Percentiles rank a stretch among this genome's conserved stretches.
Conservation (phyloP, 306 rosid genomes). For the Cotoneaster glaucophyllus region DNA sequence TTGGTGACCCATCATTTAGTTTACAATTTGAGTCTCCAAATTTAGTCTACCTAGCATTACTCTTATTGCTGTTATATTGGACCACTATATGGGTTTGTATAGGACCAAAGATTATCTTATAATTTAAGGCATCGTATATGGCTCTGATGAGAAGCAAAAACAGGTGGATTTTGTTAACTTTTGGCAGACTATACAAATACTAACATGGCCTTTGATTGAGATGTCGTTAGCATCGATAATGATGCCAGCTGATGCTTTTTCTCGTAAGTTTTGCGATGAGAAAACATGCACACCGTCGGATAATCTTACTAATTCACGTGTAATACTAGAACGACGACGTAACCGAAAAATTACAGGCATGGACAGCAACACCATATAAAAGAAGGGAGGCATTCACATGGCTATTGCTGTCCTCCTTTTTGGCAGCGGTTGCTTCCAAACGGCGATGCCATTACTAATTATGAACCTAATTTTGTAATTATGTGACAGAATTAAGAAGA, state of each 20-base stretch:
- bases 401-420: not conserved
- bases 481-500: not conserved
- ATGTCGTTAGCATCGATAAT: not conserved
- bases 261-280: not conserved
- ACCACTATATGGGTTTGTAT: not conserved
- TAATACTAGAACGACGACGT: not conserved
- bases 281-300: not conserved
- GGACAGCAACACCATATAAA: slow-evolving; percentile 9
- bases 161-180: not conserved
- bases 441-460: not conserved
- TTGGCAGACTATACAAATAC: not conserved
- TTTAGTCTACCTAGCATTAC: no score
- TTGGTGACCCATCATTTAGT: no score
- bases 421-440: slow-evolving; percentile 18
- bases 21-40: no score
- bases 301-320: not conserved
- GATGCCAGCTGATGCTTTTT: not conserved
- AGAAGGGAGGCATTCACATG: slow-evolving; percentile 14
- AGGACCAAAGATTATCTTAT: not conserved
- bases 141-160: not conserved
- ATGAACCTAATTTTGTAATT: not conserved
- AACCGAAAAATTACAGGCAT: not conserved
- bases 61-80: not conserved
- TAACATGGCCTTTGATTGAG: not conserved
- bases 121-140: not conserved